Evolutionary conservation across 2,329 filamentous ascomycete species (phyloP).

Genomic region (Gaeumannomyces tritici): DNA sequence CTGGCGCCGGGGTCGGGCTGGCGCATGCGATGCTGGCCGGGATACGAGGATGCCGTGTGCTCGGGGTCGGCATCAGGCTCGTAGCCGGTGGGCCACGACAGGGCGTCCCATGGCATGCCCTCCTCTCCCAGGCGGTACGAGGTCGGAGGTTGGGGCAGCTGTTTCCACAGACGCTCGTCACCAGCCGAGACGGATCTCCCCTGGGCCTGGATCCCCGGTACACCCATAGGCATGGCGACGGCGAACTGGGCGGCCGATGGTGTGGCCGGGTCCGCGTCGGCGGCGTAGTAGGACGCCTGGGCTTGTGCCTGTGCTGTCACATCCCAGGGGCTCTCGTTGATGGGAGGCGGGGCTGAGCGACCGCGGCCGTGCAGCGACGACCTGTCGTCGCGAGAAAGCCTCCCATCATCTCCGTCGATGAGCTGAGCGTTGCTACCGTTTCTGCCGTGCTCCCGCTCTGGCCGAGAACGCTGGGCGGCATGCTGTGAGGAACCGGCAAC

Average conservation of each 20-base stretch:
- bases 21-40: background rate
- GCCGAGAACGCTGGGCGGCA: slow-evolving; percentile 8
- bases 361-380: slow-evolving; percentile 30
- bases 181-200: slow-evolving; percentile 1
- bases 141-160: slow-evolving; percentile 27
- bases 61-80: slow-evolving; percentile 17
- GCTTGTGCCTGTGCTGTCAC: slow-evolving; percentile 16
- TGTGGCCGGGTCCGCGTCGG: slow-evolving; percentile 15
- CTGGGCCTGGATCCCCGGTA: background rate
- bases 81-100: slow-evolving; percentile 22
- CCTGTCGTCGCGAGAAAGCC: slow-evolving; percentile 15
- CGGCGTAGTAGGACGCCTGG: slow-evolving; percentile 10
- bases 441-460: slow-evolving; percentile 7
- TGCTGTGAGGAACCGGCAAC: too few relatives aligned
- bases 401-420: slow-evolving; percentile 9
- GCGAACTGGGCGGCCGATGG: slow-evolving; percentile 7
- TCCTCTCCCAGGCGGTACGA: slow-evolving; percentile 36
- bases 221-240: background rate
- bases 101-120: slow-evolving; percentile 35
- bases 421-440: background rate
- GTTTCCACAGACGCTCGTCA: slow-evolving; percentile 24
- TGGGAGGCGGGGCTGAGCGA: slow-evolving; percentile 37
- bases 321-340: slow-evolving; percentile 38
- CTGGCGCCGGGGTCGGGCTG: background rate
- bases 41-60: slow-evolving; percentile 10